A percentile compares a stretch with the other conserved stretches of the same genome.
Evolutionary conservation across 495 filamentous ascomycete species (phyloP).

Genomic region (Lasiosphaeris hirsuta): DNA sequence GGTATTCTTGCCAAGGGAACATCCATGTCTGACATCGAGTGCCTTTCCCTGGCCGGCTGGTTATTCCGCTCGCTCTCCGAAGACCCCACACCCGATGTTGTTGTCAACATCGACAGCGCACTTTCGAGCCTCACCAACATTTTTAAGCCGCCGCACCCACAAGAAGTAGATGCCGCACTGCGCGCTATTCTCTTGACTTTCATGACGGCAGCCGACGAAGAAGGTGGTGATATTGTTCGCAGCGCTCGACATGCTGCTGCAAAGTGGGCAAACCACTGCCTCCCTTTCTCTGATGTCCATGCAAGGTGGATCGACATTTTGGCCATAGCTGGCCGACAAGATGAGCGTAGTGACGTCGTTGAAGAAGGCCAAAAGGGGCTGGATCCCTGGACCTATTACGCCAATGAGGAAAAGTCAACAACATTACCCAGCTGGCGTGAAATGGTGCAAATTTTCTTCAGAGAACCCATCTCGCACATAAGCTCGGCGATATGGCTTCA

Average conservation of each 20-base stretch:
- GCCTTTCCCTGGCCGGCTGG: constrained; percentile 63
- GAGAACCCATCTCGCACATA: constrained; percentile 27
- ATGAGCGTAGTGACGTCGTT: constrained; percentile 72
- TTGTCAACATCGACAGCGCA: constrained; percentile 84
- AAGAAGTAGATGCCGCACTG: constrained; percentile 28
- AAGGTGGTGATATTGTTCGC: constrained; percentile 52
- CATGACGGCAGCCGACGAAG: constrained; percentile 58
- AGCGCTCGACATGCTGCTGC: constrained; percentile 78
- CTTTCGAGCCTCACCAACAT: constrained; percentile 63
- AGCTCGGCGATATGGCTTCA: constrained; percentile 13
- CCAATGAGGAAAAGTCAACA: constrained; percentile 31
- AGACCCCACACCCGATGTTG: constrained; percentile 71
- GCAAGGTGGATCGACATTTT: constrained; percentile 88
- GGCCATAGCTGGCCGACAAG: constrained; percentile 60
- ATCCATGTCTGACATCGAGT: constrained; percentile 47
- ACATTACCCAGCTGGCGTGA: constrained; percentile 46
- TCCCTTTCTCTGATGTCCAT: constrained; percentile 71
- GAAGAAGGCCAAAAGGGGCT: constrained; percentile 91
- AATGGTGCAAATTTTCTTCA: constrained; percentile 46
- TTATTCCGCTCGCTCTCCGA: constrained; percentile 77
- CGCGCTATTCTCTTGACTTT: constrained; percentile 60
- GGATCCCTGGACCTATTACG: constrained; percentile 51
- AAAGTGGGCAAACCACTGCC: constrained; percentile 85
- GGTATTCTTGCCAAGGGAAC: constrained; percentile 68
- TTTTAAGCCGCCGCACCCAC: constrained; percentile 47